Evolutionary conservation across 305 asterid genomes (phyloP).

Genomic region (Rubia balearica): DNA sequence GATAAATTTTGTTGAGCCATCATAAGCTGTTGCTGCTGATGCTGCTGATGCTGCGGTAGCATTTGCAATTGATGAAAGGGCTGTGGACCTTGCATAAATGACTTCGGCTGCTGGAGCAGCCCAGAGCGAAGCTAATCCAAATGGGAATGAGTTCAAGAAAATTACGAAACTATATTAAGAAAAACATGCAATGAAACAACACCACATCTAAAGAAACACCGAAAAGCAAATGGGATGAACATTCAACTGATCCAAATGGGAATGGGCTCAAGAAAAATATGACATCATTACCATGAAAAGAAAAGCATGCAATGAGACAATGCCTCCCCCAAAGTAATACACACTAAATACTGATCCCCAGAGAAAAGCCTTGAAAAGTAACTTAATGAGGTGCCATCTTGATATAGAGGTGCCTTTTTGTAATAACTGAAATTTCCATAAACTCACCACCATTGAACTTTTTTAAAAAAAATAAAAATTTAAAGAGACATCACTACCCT

Average conservation of each 20-base stretch:
- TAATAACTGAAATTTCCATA: not conserved
- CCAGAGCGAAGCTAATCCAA: conserved; percentile 91
- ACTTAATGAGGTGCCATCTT: not conserved
- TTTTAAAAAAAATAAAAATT: not conserved
- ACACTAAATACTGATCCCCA: not conserved
- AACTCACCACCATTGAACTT: not conserved
- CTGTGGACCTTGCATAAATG: conserved; percentile 91
- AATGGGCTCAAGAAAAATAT: not conserved
- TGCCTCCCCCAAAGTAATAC: not conserved
- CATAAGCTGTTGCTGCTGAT: too few relatives aligned
- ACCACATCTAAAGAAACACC: not conserved
- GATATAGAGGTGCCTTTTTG: not conserved
- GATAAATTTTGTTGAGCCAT: conserved; percentile 90
- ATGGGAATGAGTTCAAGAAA: conserved; percentile 22
- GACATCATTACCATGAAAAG: not conserved
- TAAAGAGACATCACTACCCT: too few relatives aligned
- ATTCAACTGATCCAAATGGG: conserved; percentile 54
- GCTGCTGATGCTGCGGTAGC: conserved; percentile 97
- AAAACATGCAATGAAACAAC: not conserved
- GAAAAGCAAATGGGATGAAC: not conserved
- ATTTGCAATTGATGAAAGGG: conserved; percentile 88
- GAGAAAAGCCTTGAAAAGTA: not conserved
- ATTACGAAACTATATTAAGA: not conserved
- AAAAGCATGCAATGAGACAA: not conserved
- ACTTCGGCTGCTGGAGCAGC: conserved; percentile 90